Evolutionary conservation across 2,329 filamentous ascomycete genomes (phyloP).

Genomic region (Trichoderma semiorbis): DNA sequence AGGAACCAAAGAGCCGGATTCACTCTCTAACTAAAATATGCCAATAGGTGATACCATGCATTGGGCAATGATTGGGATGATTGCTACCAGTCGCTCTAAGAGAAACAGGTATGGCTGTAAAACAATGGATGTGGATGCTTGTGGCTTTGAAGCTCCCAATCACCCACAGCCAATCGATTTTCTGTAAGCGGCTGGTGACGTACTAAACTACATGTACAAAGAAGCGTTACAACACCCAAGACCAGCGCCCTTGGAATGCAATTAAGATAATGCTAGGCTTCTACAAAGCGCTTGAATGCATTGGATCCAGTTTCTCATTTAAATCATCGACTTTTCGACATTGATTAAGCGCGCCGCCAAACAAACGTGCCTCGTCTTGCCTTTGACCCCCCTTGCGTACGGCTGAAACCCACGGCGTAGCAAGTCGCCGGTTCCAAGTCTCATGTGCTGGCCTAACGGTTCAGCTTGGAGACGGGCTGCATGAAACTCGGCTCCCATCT

Average conservation of each 20-base stretch:
- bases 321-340: background rate
- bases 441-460: background rate
- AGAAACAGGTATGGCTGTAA: background rate
- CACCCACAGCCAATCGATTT: background rate
- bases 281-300: background rate
- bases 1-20: background rate
- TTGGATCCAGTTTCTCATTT: background rate
- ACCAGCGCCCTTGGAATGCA: background rate
- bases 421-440: background rate
- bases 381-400: background rate
- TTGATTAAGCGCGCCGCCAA: background rate
- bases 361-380: background rate
- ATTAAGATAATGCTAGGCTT: background rate
- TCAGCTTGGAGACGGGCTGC: background rate
- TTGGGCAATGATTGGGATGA: background rate
- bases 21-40: background rate
- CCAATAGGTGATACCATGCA: background rate
- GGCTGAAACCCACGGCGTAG: background rate
- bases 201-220: background rate
- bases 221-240: background rate
- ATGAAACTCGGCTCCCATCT: background rate
- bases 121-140: background rate
- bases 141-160: background rate
- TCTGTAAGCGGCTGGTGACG: background rate
- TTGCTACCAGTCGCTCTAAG: background rate